Base-by-base conservation (phyloP, 2,329 filamentous ascomycete genomes). In the Fusarium vanettenii region DNA sequence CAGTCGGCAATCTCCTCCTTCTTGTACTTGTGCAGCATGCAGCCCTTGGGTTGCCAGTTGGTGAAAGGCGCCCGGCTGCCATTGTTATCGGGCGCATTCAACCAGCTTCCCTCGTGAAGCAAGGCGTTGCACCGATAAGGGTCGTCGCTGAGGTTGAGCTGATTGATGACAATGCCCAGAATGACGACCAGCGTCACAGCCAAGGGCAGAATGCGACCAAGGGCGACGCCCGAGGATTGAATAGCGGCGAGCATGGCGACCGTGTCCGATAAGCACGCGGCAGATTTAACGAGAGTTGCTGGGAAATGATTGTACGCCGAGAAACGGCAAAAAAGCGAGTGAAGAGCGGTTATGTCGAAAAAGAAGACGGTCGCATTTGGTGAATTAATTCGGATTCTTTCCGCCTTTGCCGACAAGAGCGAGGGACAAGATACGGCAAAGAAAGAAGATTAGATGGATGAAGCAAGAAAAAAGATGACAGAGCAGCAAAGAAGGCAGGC, bases 11-110 rank as follows among this genome's bases (percentile, higher is more conserved):
- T 85, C 56, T 90, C 88, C 27, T 85, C 80, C 20, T 80, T 79
- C 33, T 85, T 84, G 81, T 92, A 92, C 69, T 87, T 82, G 70
- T 89, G 87, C 79, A 91, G 84, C 68, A 89, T 87, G 80, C 91
- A 93, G 37, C 89, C 88, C 25, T 84, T 84, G 6, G 90, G 88
- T 69, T 91, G 88, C 90, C 90, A 92, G 72, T 86, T 84, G 45
- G 84, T 81, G 71, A 86, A 87, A 5, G 79, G 61, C 78, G 74
- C 50, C 77, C 66, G 69, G 74, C 75, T 74, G 75, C 78, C 77
- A 76, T 79, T 76, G 41, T 69, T 72, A 63, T 79, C 79, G 41
- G 77, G 81, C 31, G 80, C 80, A 71, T 77, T 79, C 71, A 80
- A 65, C 89, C 90, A 91, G 71, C 82, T 81, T 52, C 89, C 90